Base-by-base conservation (phyloP, 768 basidiomycete genomes). In the Tylopilus felleus region DNA sequence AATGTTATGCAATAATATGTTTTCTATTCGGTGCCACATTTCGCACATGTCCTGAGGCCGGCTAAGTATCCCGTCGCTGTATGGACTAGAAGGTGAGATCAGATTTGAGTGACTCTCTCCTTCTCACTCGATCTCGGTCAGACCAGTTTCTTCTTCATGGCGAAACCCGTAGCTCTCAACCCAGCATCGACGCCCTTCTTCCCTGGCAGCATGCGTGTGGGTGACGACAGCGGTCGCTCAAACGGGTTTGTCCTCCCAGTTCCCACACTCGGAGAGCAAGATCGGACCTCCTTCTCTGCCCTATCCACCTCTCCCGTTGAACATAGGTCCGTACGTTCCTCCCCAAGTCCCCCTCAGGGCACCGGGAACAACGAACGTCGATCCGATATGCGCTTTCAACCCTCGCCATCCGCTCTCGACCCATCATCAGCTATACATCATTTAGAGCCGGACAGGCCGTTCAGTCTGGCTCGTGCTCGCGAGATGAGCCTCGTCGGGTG, bases 131-230 rank as follows among this genome's bases (percentile, higher is more conserved):
- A 33, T n/a, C 36, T n/a, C 36, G 12, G 35, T 16, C 16, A 16
- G 35, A 36, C 35, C 35, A 14, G 33, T 16, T 4, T n/a, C n/a
- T 36, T 17, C 36, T 17, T n/a, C 36, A 60, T 90, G 85, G 84
- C 86, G 58, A 84, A 82, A 79, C 88, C 83, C 64, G 85, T 81
- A 64, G 79, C 86, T 55, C 75, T 91, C 63, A 90, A 91, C 71
- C 88, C 90, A 59, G 78, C 88, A 57, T 92, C 89, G 54, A 84
- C 84, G 68, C 90, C 90, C 47, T 92, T 92, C 80, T 90, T 90
- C 69, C 90, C 90, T 57, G 86, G 86, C 51, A 63, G 52, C 51
- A 66, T 81, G 61, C 82, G 83, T 59, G 65, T 75, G 60, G 74
- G 66, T 62, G 84, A 84, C 52, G 83, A 85, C 54, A 84, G 85